Conservation (phyloP, 495 filamentous ascomycete species). For the Saxispiralis lemnorum region DNA sequence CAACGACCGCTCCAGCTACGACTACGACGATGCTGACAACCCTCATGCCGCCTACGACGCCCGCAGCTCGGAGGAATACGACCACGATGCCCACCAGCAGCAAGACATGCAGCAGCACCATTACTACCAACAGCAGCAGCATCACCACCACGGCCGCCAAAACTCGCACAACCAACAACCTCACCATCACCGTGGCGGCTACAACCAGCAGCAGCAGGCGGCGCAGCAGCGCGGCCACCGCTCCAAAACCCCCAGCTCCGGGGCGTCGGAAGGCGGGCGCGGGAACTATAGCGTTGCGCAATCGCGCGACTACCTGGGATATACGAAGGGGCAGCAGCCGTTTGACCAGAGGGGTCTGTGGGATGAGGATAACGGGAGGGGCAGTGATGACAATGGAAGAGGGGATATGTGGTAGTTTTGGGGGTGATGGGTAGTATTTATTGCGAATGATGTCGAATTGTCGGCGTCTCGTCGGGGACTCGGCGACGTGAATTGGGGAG, state of each 20-base stretch:
- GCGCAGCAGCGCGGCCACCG: not conserved
- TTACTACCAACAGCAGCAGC: conserved; percentile 4
- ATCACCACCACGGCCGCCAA: not conserved
- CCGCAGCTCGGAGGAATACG: conserved; percentile 11
- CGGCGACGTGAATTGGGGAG: no score
- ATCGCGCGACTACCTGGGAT: conserved; percentile 22
- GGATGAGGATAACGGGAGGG: conserved; percentile 11
- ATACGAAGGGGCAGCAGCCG: conserved; percentile 13
- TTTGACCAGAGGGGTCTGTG: conserved; percentile 6
- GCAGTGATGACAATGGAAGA: conserved; percentile 4
- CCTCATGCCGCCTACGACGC: conserved; percentile 4
- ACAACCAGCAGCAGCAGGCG: conserved; percentile 3
- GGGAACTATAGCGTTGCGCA: conserved; percentile 22
- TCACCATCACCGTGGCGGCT: no score
- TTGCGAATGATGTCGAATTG: no score
- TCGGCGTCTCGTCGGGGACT: no score
- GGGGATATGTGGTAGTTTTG: no score
- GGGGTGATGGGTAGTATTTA: no score
- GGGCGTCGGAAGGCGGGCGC: conserved; percentile 7
- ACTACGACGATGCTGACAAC: not conserved
- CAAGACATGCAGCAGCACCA: not conserved
- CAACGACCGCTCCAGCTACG: conserved; percentile 1
- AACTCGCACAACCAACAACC: not conserved
- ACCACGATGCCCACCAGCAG: not conserved
- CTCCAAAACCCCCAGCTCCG: not conserved